Percentiles rank a stretch among this genome's conserved stretches.
These are phyloP conservation scores for Trametes coccinea DNA, from an alignment of 768 basidiomycete species.

Conservation along the genomic window DNA sequence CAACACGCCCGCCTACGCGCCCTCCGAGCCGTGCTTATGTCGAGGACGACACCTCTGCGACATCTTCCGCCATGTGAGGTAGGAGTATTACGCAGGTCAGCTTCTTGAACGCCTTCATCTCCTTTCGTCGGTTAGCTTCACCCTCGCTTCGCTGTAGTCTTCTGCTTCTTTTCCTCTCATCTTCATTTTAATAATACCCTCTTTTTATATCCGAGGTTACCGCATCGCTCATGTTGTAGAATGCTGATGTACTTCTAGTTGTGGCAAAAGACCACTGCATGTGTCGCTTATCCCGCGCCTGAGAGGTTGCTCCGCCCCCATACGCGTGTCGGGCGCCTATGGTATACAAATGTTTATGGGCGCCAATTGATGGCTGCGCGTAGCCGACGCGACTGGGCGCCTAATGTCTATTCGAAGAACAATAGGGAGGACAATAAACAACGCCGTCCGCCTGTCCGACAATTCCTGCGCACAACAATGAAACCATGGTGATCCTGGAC, in stretches of 20 bases:
- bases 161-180: not conserved
- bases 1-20: constrained; percentile 13
- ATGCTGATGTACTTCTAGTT: not conserved
- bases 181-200: too few species aligned
- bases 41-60: not conserved
- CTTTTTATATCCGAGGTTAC: not conserved
- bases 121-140: not conserved
- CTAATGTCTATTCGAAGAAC: constrained; percentile 12
- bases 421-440: constrained; percentile 20
- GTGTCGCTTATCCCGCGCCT: not conserved
- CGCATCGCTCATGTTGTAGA: not conserved
- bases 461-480: constrained; percentile 25
- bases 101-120: too few species aligned
- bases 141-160: not conserved
- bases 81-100: not conserved
- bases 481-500: constrained; percentile 29
- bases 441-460: constrained; percentile 9
- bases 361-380: not conserved
- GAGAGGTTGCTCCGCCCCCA: not conserved
- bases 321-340: not conserved
- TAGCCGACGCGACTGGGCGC: constrained; percentile 4
- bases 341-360: constrained; percentile 3
- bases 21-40: constrained; percentile 14
- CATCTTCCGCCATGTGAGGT: not conserved
- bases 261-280: not conserved